Evolutionary conservation across 768 basidiomycete species (phyloP).

Genomic region (Pleurotus tuoliensis): DNA sequence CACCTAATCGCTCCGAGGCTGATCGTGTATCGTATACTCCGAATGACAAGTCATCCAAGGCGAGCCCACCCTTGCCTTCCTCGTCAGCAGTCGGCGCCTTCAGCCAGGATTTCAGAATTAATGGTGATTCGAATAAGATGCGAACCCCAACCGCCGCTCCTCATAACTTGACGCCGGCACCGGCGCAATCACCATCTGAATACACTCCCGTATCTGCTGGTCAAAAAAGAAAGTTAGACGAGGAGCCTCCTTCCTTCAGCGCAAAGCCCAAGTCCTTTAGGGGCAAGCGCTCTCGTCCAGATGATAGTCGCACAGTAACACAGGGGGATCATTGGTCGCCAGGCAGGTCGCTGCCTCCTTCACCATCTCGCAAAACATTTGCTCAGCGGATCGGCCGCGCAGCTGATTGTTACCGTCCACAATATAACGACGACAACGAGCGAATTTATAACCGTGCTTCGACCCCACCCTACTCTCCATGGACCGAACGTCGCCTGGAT

Average conservation of each 20-base stretch:
- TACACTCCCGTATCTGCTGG: not conserved
- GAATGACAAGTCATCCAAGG: not conserved
- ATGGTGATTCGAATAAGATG: not conserved
- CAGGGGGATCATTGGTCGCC: conserved; percentile 5
- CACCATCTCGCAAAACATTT: not conserved
- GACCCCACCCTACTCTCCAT: not conserved
- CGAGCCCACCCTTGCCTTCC: not conserved
- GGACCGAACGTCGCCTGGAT: not conserved
- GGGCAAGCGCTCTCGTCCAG: conserved; percentile 1
- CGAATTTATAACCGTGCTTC: too few relatives aligned
- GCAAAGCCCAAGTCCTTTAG: not conserved
- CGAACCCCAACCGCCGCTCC: too few relatives aligned
- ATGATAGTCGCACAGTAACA: not conserved
- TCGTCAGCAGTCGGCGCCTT: not conserved
- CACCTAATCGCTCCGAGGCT: not conserved
- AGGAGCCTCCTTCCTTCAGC: not conserved
- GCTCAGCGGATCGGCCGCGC: not conserved
- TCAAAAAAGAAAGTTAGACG: not conserved
- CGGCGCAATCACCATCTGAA: not conserved
- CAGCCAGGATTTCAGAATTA: not conserved
- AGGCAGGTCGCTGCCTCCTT: not conserved
- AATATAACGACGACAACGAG: not conserved
- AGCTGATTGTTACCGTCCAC: not conserved
- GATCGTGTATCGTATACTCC: not conserved
- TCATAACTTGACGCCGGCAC: not conserved